Evolutionary conservation across 2,329 filamentous ascomycete species (phyloP).

Genomic region (Pseudocercospora eumusae): DNA sequence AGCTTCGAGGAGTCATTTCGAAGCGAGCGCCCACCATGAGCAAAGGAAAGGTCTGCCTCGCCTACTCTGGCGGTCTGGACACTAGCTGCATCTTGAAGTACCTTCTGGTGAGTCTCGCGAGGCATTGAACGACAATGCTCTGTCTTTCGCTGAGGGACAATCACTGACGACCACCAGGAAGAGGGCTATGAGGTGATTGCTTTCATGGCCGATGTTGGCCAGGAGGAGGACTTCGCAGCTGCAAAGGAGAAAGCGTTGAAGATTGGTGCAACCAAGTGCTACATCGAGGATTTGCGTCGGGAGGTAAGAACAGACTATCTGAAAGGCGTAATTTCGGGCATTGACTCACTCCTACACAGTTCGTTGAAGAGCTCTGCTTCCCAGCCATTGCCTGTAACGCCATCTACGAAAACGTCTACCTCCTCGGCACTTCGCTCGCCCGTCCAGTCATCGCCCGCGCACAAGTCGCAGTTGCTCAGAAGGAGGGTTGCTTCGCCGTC

Average conservation of each 20-base stretch:
- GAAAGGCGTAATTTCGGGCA: not conserved
- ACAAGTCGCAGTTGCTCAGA: slow-evolving; percentile 64
- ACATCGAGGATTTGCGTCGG: slow-evolving; percentile 64
- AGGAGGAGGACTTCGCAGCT: slow-evolving; percentile 68
- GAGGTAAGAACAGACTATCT: slow-evolving; percentile 26
- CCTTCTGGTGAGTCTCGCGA: slow-evolving; percentile 36
- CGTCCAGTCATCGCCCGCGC: slow-evolving; percentile 70
- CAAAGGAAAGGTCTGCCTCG: slow-evolving; percentile 49
- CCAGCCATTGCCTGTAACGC: slow-evolving; percentile 72
- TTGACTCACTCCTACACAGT: slow-evolving; percentile 42
- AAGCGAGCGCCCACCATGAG: slow-evolving; percentile 23
- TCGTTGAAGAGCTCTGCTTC: slow-evolving; percentile 79
- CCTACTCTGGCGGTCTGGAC: slow-evolving; percentile 59
- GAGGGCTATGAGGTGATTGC: slow-evolving; percentile 64
- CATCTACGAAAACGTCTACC: slow-evolving; percentile 62
- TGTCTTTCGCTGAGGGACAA: not conserved
- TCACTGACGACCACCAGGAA: slow-evolving; percentile 40
- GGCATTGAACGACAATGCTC: slow-evolving; percentile 33
- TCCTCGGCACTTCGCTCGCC: slow-evolving; percentile 60
- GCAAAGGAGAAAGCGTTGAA: slow-evolving; percentile 71
- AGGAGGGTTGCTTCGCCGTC: slow-evolving; percentile 57
- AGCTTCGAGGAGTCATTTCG: slow-evolving; percentile 10
- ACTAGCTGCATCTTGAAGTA: slow-evolving; percentile 59
- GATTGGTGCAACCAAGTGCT: slow-evolving; percentile 67
- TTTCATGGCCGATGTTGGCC: slow-evolving; percentile 67